Evolutionary conservation across 2,329 filamentous ascomycete genomes (phyloP), one percentile per base, ranked within the genome.

Genomic region (Beauveria sp.): DNA sequence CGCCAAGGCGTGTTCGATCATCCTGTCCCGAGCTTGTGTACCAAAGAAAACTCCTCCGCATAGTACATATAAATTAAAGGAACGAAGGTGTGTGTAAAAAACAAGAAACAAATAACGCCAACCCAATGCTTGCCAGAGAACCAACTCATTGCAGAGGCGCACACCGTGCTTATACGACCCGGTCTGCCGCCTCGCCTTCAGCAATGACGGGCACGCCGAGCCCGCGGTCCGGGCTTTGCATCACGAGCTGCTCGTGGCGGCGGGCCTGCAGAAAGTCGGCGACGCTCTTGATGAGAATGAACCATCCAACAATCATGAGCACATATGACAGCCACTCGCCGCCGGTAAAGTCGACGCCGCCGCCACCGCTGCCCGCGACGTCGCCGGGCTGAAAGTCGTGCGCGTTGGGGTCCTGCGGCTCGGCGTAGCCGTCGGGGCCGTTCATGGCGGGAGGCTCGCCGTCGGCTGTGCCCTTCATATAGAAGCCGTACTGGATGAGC

Each of bases 271-370:
- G 76, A 71, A 94, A 99, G 72, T 97, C 92, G 68, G 89, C 92
- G 20, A 96, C 86, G n/a, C 92, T 88, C 74, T 92, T 85, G 71
- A 99, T 97, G 64, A 99, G 79, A 64, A 99, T 92, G 70, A 97
- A 97, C 94, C 94, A 99, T 5, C 94, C 94, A 1, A 96, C 88
- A 70, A 99, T 90, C 94, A 99, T 99, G 53, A 99, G 76, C 18
- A 90, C 80, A 69, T 97, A 99, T 12, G 92, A 90, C 64, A 96
- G 79, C 91, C 91, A 97, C 71, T 97, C 92, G 65, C 83, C 88
- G 56, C 87, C 88, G 6, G 82, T 84, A 47, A 96, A 84, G 41
- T 84, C 82, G 7, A 77, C 75, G 10, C 80, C 70, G 14, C 77
- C 75, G 46, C 80, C 70, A 16, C 77, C 75, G 48, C 79, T 79